Base-by-base conservation (phyloP, 1,139 yeast species). In the Geotrichum europaeum region DNA sequence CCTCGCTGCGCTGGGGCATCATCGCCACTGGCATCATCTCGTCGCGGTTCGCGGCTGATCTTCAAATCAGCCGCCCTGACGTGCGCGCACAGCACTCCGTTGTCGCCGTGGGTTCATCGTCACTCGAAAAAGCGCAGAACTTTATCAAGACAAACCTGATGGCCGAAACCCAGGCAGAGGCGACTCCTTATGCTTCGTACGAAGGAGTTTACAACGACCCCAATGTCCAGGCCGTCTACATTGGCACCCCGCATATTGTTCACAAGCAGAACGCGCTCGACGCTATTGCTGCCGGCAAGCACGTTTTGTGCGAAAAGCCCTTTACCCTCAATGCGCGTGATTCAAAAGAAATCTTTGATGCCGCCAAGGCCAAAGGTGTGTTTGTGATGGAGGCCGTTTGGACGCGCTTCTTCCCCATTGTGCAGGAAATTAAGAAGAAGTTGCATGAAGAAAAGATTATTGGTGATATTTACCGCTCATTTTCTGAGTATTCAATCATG, bases 321-420 rank as follows among this genome's bases (percentile, higher is more conserved):
- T 76, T 83, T 65, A 80, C 86, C 1, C 77, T 84, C 56, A 84
- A 82, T 64, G 73, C 73, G 3, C 70, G 71, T 45, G 85, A 84
- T 59, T 76, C 84, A 10, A 68, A 73, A 36, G 79, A 77, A 52
- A 68, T 84, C 20, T 72, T 79, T 55, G 75, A 70, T 2, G 75
- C 79, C 57, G 88, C 87, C 13, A 73, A 74, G 64, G 67, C 72
- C 57, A 77, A 80, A 67, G 72, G 75, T 2, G 74, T 79, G 58
- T 84, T 81, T 66, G 73, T 84, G 60, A 81, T 84, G 86, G 89
- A 84, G 69, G 88, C 83, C 2, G 80, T 84, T 60, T 84, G 89
- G 89, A 81, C 87, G 1, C 75, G 87, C 56, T 84, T 81, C 68
- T 81, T 84, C 75, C 88, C 88, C 1, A 67, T 81, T 22, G 74